phyloP scores from a whole-genome alignment of 495 filamentous ascomycete species.

The Clohesyomyces aquaticus region DNA sequence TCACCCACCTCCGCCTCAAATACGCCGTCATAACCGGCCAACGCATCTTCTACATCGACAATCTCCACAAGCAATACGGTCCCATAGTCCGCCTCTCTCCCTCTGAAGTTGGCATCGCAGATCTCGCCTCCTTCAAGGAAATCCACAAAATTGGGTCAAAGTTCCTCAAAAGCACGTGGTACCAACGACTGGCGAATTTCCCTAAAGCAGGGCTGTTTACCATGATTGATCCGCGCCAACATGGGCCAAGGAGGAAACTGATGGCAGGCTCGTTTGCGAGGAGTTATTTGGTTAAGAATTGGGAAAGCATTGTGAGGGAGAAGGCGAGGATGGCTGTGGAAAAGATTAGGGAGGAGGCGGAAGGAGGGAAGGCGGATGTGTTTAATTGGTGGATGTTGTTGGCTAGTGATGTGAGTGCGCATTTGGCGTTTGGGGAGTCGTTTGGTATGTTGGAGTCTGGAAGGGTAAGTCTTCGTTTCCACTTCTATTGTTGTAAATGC shows the following conservation, averaged over 20 bases:
- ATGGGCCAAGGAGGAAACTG: no score
- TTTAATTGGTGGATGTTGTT: no score
- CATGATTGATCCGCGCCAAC: neutral
- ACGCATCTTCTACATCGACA: neutral
- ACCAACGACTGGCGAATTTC: neutral
- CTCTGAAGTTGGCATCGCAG: constrained; percentile 11
- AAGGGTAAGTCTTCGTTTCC: no score
- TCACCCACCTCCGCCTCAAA: neutral
- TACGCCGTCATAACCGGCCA: constrained; percentile 3
- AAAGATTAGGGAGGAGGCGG: neutral
- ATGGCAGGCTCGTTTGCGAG: no score
- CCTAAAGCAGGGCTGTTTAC: neutral
- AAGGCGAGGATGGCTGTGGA: neutral
- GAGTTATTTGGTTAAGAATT: no score
- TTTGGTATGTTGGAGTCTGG: no score
- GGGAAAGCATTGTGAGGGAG: neutral
- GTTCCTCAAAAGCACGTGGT: constrained; percentile 6
- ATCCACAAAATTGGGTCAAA: constrained; percentile 6
- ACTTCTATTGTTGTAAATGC: no score
- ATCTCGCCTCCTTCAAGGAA: constrained; percentile 2
- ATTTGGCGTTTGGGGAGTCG: no score
- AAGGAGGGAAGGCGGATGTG: no score
- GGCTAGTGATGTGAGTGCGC: no score
- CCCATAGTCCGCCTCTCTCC: constrained; percentile 8
- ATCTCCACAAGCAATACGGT: neutral